phyloP scores from a whole-genome alignment of 2,329 filamentous ascomycete genomes.

The Aureobasidium sp. region DNA sequence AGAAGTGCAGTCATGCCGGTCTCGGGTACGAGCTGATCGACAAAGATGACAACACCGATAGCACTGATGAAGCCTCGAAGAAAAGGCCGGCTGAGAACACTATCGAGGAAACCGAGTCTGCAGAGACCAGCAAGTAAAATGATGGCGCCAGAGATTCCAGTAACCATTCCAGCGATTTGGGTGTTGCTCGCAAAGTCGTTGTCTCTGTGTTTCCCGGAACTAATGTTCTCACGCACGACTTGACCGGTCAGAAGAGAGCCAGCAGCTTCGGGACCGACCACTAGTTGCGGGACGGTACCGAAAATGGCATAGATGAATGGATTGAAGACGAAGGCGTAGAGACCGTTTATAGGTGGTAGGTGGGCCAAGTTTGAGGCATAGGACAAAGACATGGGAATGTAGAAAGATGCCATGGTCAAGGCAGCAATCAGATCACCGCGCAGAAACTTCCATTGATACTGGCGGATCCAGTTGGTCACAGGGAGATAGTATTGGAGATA shows the following conservation, averaged over 20 bases:
- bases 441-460: conserved; percentile 77
- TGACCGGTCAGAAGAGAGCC: conserved; percentile 85
- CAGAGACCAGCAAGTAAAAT: conserved; percentile 83
- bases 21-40: conserved; percentile 90
- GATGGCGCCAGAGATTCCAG: conserved; percentile 78
- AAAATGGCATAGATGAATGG: conserved; percentile 86
- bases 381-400: conserved; percentile 93
- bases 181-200: conserved; percentile 68
- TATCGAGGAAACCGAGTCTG: conserved; percentile 86
- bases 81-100: conserved; percentile 87
- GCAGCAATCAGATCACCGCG: conserved; percentile 82
- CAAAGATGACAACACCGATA: conserved; percentile 91
- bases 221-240: conserved; percentile 72
- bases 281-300: conserved; percentile 85
- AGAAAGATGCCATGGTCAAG: conserved; percentile 96
- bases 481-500: conserved; percentile 93
- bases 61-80: conserved; percentile 93
- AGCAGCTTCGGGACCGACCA: conserved; percentile 90
- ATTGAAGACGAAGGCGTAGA: conserved; percentile 91
- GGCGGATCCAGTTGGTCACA: conserved; percentile 79
- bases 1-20: conserved; percentile 67
- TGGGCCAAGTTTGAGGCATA: conserved; percentile 89
- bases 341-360: conserved; percentile 83
- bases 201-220: conserved; percentile 56
- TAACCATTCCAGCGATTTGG: conserved; percentile 78